phyloP scores from a whole-genome alignment of 2,329 filamentous ascomycete genomes.

The Clarireedia homoeocarpa region DNA sequence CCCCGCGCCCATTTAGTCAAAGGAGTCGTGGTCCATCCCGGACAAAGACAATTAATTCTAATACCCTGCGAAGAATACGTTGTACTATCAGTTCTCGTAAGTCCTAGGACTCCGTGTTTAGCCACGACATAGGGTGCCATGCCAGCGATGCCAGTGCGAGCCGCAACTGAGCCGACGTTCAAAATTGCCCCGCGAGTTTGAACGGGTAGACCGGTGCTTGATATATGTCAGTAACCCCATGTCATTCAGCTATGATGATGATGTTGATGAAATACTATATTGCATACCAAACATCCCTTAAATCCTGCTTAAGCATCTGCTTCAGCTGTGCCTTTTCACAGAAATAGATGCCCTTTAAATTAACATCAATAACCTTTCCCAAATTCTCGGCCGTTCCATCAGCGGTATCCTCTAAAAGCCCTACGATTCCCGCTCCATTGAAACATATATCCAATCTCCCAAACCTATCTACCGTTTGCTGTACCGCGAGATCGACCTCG shows the following conservation, averaged over 20 bases:
- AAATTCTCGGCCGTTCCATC: conserved; percentile 16
- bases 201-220: conserved; percentile 18
- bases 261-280: not conserved
- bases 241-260: not conserved
- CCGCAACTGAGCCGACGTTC: conserved; percentile 18
- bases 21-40: conserved; percentile 20
- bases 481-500: conserved; percentile 15
- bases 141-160: conserved; percentile 5
- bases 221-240: not conserved
- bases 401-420: conserved; percentile 14
- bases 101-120: conserved; percentile 27
- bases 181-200: conserved; percentile 26
- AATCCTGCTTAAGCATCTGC: conserved; percentile 21
- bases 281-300: conserved; percentile 15
- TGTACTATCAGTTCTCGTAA: conserved; percentile 27
- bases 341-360: conserved; percentile 31
- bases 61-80: conserved; percentile 22
- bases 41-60: conserved; percentile 20
- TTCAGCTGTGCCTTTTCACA: conserved; percentile 32
- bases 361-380: conserved; percentile 30
- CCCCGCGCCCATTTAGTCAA: conserved; percentile 7
- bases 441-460: conserved; percentile 47
- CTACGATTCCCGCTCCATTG: conserved; percentile 38
- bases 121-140: conserved; percentile 16
- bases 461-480: conserved; percentile 37